Base-by-base conservation (phyloP, 768 basidiomycete genomes). In the Lentinula aciculospora region DNA sequence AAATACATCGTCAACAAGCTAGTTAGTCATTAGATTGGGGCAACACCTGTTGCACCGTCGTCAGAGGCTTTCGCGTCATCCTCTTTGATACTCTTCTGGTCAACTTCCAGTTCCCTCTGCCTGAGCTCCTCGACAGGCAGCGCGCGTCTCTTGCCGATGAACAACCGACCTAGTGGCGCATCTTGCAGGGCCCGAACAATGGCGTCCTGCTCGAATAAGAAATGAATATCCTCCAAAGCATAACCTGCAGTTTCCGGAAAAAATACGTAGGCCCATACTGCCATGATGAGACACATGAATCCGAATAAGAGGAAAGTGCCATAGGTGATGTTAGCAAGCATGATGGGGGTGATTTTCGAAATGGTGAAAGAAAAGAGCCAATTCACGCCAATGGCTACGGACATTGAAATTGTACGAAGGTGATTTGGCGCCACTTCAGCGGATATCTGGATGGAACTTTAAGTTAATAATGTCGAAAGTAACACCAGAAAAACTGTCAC, bases 281-380 rank as follows among this genome's bases (percentile, higher is more conserved):
- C 64, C 71, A 78, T 75, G 57, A 74, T 53, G 25, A 77, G 15
- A 61, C 77, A 78, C 61, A 70, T 74, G 47, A 72, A 60, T 3
- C 76, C 76, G 49, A 77, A 78, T 31, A 76, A 47, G 1, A 77
- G 66, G 63, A 77, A 78, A 19, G 76, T 77, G 25, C 74, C 74
- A 48, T 73, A 73, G 2, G 60, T 68, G 29, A 74, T 68, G 8
- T 62, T 58, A 34, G 59, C 58, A 12, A 66, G 62, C 36, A 62
- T 58, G 46, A 57, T 58, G 27, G 51, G 61, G 10, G 46, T 61
- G 29, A 45, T 45, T 25, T 77, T 76, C 21, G 76, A 76, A 36
- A 80, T 76, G 10, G 69, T 76, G 64, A 78, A 72, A 6, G 76
- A 71, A 64, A 76, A 77, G 13, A 78, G 66, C 78, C 78, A 80